phyloP scores from a whole-genome alignment of 2,329 filamentous ascomycete genomes.

The Oidium heveae region DNA sequence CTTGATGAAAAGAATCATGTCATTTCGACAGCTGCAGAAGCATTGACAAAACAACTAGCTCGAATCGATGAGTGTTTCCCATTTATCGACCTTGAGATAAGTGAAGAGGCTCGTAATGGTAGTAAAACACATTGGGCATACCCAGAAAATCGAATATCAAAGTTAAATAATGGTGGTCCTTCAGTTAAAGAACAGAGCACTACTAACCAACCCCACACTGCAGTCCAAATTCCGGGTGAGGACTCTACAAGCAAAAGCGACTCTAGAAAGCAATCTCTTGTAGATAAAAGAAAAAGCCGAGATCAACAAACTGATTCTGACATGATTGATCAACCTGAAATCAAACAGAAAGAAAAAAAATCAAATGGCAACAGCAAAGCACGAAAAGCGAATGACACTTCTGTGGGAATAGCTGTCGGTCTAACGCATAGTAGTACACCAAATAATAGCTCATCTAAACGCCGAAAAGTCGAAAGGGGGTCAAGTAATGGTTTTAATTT shows the following conservation, averaged over 20 bases:
- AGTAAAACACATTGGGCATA: conserved; percentile 92
- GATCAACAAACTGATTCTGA: conserved; percentile 49
- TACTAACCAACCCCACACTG: conserved; percentile 37
- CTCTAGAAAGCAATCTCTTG: conserved; percentile 56
- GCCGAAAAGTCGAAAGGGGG: conserved; percentile 57
- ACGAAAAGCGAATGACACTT: conserved; percentile 32
- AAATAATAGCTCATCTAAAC: conserved; percentile 36
- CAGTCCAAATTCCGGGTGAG: conserved; percentile 53
- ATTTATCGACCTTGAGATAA: conserved; percentile 69
- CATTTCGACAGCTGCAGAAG: conserved; percentile 74
- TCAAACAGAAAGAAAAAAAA: conserved; percentile 33
- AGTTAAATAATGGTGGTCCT: conserved; percentile 38
- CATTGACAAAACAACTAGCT: conserved; percentile 58
- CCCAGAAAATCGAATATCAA: conserved; percentile 49
- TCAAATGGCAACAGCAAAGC: conserved; percentile 30
- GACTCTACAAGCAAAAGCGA: conserved; percentile 70
- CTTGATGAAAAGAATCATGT: conserved; percentile 97
- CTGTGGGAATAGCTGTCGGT: conserved; percentile 32
- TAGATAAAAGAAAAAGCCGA: conserved; percentile 40
- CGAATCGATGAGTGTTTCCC: conserved; percentile 75
- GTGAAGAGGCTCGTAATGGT: conserved; percentile 80
- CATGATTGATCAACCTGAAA: conserved; percentile 38
- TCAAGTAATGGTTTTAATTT: conserved; percentile 24
- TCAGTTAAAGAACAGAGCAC: conserved; percentile 54
- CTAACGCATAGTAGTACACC: conserved; percentile 29